These are phyloP conservation scores for Saturnispora sanitii DNA, from an alignment of 805 yeast species.

Conservation along the genomic window DNA sequence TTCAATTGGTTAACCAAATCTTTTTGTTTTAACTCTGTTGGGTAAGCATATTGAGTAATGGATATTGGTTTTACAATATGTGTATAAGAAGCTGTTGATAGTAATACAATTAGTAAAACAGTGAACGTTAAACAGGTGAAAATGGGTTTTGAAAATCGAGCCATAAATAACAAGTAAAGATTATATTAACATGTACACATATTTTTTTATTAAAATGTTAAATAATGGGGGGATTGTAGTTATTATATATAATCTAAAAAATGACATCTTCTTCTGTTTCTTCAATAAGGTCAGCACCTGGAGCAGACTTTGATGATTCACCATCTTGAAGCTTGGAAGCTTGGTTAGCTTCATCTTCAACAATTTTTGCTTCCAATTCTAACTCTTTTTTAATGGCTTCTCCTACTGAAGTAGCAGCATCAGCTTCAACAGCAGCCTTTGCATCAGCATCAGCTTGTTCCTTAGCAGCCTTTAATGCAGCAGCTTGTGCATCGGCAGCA, in stretches of 20 bases:
- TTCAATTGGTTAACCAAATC: constrained; percentile 29
- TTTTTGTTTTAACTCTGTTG: too few relatives aligned
- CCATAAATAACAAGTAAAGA: too few relatives aligned
- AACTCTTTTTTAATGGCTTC: too few relatives aligned
- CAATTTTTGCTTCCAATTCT: constrained; percentile 14
- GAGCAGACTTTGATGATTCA: constrained; percentile 15
- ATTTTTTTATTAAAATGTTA: too few relatives aligned
- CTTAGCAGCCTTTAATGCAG: constrained; percentile 1
- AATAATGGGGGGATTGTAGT: not conserved
- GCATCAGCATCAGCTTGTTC: constrained; percentile 49
- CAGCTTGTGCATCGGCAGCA: constrained; percentile 42
- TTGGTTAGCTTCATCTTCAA: not conserved
- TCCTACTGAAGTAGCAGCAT: too few relatives aligned
- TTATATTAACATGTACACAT: too few relatives aligned
- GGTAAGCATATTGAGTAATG: constrained; percentile 4
- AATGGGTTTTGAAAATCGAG: not conserved
- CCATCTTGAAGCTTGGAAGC: constrained; percentile 12
- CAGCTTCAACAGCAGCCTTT: constrained; percentile 14
- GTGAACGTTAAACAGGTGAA: not conserved
- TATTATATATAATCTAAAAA: constrained; percentile 17
- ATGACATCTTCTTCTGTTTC: constrained; percentile 32
- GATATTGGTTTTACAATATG: constrained; percentile 1
- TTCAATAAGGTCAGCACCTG: constrained; percentile 22
- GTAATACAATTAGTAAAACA: not conserved
- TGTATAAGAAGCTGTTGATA: constrained; percentile 2